A percentile compares a stretch with the other conserved stretches of the same genome.
phyloP scores from a whole-genome alignment of 1,284 basidiomycete species.

The Tilletia horrida region DNA sequence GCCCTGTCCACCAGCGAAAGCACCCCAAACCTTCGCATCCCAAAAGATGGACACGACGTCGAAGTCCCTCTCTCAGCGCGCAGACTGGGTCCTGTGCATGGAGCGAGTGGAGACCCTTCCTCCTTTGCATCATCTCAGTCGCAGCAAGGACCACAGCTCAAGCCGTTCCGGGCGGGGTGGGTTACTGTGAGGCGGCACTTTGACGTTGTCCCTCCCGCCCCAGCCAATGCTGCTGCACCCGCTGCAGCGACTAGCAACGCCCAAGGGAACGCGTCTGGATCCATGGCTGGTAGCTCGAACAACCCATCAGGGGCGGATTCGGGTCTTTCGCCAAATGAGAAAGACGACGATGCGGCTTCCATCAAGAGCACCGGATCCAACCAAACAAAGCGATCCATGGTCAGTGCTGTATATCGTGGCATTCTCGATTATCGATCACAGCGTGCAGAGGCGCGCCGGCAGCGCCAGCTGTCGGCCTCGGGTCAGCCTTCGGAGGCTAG shows the following conservation, averaged over 20 bases:
- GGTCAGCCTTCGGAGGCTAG: neutral
- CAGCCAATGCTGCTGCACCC: neutral
- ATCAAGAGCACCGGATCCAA: neutral
- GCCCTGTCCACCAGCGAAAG: neutral
- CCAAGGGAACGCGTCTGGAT: neutral
- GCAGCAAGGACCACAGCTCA: constrained; percentile 16
- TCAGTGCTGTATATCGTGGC: constrained; percentile 47
- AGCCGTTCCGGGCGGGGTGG: constrained; percentile 41
- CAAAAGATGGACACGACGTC: neutral
- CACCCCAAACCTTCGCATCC: neutral
- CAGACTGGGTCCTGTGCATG: constrained; percentile 30
- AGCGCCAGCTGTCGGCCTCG: constrained; percentile 17
- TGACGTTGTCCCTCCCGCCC: constrained; percentile 24
- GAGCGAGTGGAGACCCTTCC: neutral
- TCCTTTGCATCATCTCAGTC: neutral
- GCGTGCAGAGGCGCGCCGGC: constrained; percentile 23
- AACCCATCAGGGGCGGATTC: too few species aligned
- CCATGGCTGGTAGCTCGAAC: neutral
- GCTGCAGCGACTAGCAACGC: neutral
- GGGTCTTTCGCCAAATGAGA: neutral
- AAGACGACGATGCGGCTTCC: constrained; percentile 8
- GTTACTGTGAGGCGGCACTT: constrained; percentile 39
- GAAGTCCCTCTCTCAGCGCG: constrained; percentile 35
- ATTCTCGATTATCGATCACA: constrained; percentile 36
- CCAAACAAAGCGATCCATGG: constrained; percentile 10